phyloP scores from a whole-genome alignment of 768 basidiomycete genomes.

The Leccinum rimulosum region DNA sequence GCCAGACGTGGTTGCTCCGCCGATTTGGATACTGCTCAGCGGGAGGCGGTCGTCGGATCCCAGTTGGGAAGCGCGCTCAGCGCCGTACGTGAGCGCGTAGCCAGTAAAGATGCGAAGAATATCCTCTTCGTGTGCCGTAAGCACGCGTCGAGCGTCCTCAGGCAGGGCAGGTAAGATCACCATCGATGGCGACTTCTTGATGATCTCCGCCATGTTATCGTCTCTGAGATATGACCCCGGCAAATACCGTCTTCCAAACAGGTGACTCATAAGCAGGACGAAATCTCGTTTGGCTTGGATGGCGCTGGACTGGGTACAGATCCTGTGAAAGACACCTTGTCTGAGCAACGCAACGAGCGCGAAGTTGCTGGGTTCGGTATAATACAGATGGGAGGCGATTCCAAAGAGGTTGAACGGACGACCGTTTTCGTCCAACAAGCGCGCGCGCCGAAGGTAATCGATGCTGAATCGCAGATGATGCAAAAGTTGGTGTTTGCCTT shows the following conservation, averaged over 20 bases:
- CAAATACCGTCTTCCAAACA: conserved; percentile 62
- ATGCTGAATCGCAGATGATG: conserved; percentile 71
- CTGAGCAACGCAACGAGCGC: conserved; percentile 59
- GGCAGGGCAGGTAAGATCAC: conserved; percentile 54
- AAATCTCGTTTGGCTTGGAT: conserved; percentile 47
- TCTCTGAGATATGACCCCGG: conserved; percentile 42
- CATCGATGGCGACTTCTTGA: conserved; percentile 50
- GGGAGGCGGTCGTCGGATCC: conserved; percentile 49
- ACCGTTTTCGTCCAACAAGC: conserved; percentile 52
- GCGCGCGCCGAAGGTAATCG: conserved; percentile 61
- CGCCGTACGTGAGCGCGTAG: conserved; percentile 51
- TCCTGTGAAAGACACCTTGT: conserved; percentile 54
- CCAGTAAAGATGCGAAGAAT: conserved; percentile 52
- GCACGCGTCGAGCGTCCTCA: conserved; percentile 37
- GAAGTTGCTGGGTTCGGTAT: conserved; percentile 69
- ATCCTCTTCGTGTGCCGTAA: conserved; percentile 46
- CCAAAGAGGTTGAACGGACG: conserved; percentile 57
- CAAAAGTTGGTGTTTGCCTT: conserved; percentile 54
- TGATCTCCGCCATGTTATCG: conserved; percentile 34
- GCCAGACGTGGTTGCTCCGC: conserved; percentile 8
- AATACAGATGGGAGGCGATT: conserved; percentile 54
- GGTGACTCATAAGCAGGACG: conserved; percentile 57
- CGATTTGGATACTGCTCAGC: conserved; percentile 37
- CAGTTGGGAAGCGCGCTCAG: conserved; percentile 36
- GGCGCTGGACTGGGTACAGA: conserved; percentile 43